Evolutionary conservation across 306 rosid genomes (phyloP), one percentile per base, ranked within the genome.

Genomic region (Cicer arietinum): DNA sequence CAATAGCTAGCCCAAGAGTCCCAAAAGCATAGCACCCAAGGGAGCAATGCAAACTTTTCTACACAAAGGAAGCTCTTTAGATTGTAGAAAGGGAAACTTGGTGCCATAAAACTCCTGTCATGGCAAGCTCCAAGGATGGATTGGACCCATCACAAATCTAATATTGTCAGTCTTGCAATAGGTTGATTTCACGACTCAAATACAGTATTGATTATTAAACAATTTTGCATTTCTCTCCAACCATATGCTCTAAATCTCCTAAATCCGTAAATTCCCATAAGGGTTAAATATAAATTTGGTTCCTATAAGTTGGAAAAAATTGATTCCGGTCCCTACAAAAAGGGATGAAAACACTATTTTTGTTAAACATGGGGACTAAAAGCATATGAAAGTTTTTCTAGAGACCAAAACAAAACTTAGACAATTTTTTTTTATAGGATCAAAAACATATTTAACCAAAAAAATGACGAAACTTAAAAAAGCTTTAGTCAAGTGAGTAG

Each of bases 11-110:
- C 39, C 35, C 8, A 12, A 25, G 39, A 37, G 48, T 64, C 17
- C 40, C 10, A 40, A 40, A 77, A 71, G 51, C 82, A 64, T 47
- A 77, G 79, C 62, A 47, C 25, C 45, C 30, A 40, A 45, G 63
- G 65, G 48, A 69, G 42, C 44, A 44, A 68, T 44, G 40, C 47
- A 37, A 50, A 50, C 8, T 50, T 50, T 50, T 17, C 56, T 6
- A 73, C 8, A 59, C 37, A 67, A 20, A 47, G 41, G 61, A 25
- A 61, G 59, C 44, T 53, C 9, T 18, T 6, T 72, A 16, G 59
- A 74, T 5, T 62, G 16, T 52, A n/a, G 8, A n/a, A n/a, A 13
- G 8, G 58, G 58, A 13, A 50, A 50, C 14, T 50, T 13, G 13
- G 7, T 50, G 56, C 22, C 58, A 16, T 52, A 52, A 52, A n/a